Conservation (phyloP, 2,329 filamentous ascomycete genomes). For the Endothia cerciana region DNA sequence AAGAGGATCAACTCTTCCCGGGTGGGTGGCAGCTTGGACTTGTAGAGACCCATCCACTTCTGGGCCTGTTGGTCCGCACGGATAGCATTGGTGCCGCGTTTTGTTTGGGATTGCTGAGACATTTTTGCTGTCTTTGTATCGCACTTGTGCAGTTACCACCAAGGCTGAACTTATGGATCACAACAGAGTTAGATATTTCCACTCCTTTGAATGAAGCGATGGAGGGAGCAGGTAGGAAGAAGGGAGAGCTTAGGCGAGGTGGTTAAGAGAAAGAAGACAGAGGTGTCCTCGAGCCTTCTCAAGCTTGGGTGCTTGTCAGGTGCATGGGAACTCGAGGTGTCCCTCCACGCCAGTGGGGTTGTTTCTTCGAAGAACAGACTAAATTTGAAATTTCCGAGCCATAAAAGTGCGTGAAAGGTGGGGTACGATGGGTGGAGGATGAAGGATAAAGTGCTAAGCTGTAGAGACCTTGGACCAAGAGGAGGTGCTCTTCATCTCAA, state of each 20-base stretch:
- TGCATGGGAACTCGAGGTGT: no score
- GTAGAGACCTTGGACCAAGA: background rate
- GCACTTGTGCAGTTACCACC: background rate
- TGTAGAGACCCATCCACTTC: background rate
- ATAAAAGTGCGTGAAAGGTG: no score
- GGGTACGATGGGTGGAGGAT: no score
- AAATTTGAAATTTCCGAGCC: no score
- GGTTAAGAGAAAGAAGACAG: background rate
- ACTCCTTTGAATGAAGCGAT: background rate
- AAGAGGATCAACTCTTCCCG: background rate
- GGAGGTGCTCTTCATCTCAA: background rate
- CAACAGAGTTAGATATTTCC: background rate
- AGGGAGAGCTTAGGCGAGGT: background rate
- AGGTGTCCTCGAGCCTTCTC: background rate
- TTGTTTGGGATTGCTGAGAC: background rate
- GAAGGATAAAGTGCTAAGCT: background rate
- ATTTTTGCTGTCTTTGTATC: background rate
- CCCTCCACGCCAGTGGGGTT: no score
- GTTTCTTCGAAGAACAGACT: no score
- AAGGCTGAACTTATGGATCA: background rate
- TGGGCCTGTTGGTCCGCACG: background rate
- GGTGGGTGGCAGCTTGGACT: background rate
- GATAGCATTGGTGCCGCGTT: background rate
- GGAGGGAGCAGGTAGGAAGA: background rate
- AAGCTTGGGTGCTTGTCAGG: background rate